These are phyloP conservation scores for Allium cepa DNA, from an alignment of 106 monocot species.

Conservation along the genomic window DNA sequence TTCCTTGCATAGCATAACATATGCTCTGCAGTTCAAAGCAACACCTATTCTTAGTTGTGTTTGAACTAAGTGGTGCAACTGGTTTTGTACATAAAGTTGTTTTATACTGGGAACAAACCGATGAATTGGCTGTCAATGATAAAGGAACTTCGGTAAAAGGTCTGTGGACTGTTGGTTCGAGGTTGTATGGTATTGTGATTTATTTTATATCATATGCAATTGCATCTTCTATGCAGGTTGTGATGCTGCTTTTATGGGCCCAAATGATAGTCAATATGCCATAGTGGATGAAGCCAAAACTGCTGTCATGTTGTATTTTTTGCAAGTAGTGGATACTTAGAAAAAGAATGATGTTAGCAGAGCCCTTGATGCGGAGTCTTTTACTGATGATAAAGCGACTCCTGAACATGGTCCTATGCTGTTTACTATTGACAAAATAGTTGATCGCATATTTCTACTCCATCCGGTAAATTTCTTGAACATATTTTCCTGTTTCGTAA, in stretches of 20 bases:
- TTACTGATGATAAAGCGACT: constrained; percentile 40
- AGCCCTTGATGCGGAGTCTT: constrained; percentile 75
- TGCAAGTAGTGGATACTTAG: constrained; percentile 24
- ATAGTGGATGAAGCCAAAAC: constrained; percentile 89
- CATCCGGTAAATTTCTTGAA: constrained; percentile 41
- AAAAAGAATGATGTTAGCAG: constrained; percentile 54
- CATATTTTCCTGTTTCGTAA: background rate
- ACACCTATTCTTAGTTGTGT: constrained; percentile 81
- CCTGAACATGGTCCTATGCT: constrained; percentile 45
- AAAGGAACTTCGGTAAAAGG: constrained; percentile 88
- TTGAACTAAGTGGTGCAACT: constrained; percentile 56
- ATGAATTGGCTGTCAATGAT: constrained; percentile 55
- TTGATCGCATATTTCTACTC: constrained; percentile 91
- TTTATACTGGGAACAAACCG: constrained; percentile 90
- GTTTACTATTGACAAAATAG: constrained; percentile 74
- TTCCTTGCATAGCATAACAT: no score
- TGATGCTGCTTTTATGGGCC: constrained; percentile 85
- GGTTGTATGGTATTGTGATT: background rate
- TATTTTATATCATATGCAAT: background rate
- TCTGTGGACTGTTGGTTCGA: constrained; percentile 1
- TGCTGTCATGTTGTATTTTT: constrained; percentile 51
- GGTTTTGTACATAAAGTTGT: constrained; percentile 80
- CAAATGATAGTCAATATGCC: constrained; percentile 80
- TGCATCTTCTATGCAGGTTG: constrained; percentile 40
- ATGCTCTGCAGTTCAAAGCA: constrained; percentile 94